These are phyloP conservation scores for Hypomyces rosellus DNA, from an alignment of 2,329 filamentous ascomycete genomes.

Conservation along the genomic window DNA sequence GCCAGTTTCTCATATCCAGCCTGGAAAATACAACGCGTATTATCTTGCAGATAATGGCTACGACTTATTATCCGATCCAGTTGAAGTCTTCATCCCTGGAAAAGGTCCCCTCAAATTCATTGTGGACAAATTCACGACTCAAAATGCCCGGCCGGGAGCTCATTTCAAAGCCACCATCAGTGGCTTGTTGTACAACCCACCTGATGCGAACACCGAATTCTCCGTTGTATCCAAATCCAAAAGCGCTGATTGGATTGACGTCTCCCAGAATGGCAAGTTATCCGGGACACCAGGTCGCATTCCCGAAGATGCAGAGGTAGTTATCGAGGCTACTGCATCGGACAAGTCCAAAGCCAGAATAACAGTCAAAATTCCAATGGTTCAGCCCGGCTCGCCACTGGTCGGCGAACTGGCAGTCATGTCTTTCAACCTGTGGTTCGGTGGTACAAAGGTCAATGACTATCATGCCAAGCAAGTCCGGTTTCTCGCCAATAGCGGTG, in stretches of 20 bases:
- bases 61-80: conserved; percentile 28
- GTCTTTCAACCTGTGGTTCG: conserved; percentile 35
- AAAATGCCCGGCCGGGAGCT: conserved; percentile 31
- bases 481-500: conserved; percentile 25
- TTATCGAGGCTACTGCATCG: conserved; percentile 22
- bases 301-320: conserved; percentile 16
- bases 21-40: conserved; percentile 30
- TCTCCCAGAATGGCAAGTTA: conserved; percentile 27
- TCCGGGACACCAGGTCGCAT: conserved; percentile 27
- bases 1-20: conserved; percentile 16
- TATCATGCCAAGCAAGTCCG: conserved; percentile 34
- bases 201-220: conserved; percentile 21
- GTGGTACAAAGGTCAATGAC: conserved; percentile 29
- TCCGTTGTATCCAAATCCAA: conserved; percentile 17
- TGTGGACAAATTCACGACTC: conserved; percentile 22
- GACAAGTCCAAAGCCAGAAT: conserved; percentile 21
- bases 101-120: conserved; percentile 23
- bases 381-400: conserved; percentile 18
- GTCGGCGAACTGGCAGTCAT: conserved; percentile 30
- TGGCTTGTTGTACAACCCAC: conserved; percentile 26
- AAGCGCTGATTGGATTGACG: conserved; percentile 25
- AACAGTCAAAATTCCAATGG: conserved; percentile 28
- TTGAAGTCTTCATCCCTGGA: conserved; percentile 22
- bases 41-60: conserved; percentile 32
- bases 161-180: conserved; percentile 25